Conservation (phyloP, 306 rosid genomes). For the Rubus parviflorus region DNA sequence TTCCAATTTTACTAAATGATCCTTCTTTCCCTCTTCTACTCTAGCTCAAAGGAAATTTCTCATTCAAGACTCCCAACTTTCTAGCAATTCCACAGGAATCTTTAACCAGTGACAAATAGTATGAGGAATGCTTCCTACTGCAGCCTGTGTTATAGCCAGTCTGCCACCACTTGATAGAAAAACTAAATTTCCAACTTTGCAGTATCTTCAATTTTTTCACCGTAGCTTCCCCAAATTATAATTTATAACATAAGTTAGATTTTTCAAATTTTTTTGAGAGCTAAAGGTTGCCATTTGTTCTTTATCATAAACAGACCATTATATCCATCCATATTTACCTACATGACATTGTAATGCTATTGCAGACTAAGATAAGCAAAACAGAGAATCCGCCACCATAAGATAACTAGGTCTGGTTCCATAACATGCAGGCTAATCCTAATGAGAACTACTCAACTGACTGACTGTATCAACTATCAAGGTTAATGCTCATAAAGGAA, state of each 20-base stretch:
- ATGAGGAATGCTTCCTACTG: background rate
- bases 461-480: slow-evolving; percentile 20
- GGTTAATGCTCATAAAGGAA: slow-evolving; percentile 22
- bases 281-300: background rate
- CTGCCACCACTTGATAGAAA: background rate
- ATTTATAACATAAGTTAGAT: background rate
- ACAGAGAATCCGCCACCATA: background rate
- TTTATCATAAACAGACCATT: background rate
- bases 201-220: background rate
- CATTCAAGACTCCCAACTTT: background rate
- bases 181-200: background rate
- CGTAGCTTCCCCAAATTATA: background rate
- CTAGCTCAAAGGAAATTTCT: background rate
- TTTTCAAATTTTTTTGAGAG: background rate
- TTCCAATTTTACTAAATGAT: background rate
- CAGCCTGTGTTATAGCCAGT: too few relatives aligned
- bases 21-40: background rate
- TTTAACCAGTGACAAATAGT: background rate
- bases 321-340: background rate
- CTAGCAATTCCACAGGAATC: background rate
- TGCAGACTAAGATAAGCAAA: background rate
- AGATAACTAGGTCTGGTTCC: slow-evolving; percentile 8
- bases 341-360: background rate
- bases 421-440: slow-evolving; percentile 13
- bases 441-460: slow-evolving; percentile 14